These are phyloP conservation scores for Termitomyces sp. DNA, from an alignment of 768 basidiomycete species.

Conservation along the genomic window DNA sequence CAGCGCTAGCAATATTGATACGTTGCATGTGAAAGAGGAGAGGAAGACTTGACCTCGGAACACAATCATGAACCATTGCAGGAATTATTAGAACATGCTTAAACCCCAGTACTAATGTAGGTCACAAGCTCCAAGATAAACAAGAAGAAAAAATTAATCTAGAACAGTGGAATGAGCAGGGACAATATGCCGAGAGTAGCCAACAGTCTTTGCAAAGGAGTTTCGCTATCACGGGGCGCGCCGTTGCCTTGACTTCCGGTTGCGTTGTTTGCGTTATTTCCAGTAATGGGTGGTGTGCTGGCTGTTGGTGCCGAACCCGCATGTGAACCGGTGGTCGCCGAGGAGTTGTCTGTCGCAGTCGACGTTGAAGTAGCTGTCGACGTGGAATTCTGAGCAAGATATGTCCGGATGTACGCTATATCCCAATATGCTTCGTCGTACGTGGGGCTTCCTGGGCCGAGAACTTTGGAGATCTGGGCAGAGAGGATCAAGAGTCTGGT, in stretches of 20 bases:
- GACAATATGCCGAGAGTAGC: background rate
- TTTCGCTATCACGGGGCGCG: background rate
- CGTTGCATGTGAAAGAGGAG: too few relatives aligned
- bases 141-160: background rate
- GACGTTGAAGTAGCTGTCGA: background rate
- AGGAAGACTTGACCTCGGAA: background rate
- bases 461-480: conserved; percentile 33
- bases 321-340: background rate
- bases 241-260: background rate
- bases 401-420: conserved; percentile 54
- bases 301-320: background rate
- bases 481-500: background rate
- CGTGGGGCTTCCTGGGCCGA: conserved; percentile 38
- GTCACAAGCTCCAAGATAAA: background rate
- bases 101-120: background rate
- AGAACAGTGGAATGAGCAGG: background rate
- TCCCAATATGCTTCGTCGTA: conserved; percentile 57
- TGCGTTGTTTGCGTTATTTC: too few relatives aligned
- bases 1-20: too few relatives aligned
- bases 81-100: background rate
- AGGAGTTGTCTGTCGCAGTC: background rate
- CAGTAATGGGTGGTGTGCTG: background rate
- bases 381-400: conserved; percentile 26
- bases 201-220: background rate
- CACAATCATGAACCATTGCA: background rate